phyloP scores from a whole-genome alignment of 495 filamentous ascomycete species.

The Aspergillus leporis region DNA sequence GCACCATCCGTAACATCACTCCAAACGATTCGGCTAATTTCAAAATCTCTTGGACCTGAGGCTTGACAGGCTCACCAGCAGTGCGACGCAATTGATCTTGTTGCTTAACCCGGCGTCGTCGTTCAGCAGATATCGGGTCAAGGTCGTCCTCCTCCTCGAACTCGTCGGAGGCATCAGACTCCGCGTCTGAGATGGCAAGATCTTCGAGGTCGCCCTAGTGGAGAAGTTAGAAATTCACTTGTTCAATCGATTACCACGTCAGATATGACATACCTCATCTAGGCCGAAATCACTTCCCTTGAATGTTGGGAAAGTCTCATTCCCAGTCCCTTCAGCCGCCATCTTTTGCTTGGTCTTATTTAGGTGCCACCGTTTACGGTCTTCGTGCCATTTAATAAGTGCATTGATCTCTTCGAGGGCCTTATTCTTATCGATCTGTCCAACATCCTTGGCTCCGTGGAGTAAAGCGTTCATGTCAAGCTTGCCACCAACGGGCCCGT shows the following conservation, averaged over 20 bases:
- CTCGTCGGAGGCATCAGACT: slow-evolving; percentile 63
- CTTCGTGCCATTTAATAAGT: slow-evolving; percentile 91
- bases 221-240: slow-evolving; percentile 16
- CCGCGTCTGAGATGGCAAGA: slow-evolving; percentile 73
- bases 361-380: slow-evolving; percentile 93
- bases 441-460: slow-evolving; percentile 68
- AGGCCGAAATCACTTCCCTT: slow-evolving; percentile 83
- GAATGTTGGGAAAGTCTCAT: slow-evolving; percentile 54
- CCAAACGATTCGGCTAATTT: slow-evolving; percentile 79
- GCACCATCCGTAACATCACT: slow-evolving; percentile 78
- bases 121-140: slow-evolving; percentile 85
- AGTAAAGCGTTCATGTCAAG: slow-evolving; percentile 94
- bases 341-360: slow-evolving; percentile 99
- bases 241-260: neutral
- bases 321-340: slow-evolving; percentile 73
- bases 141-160: slow-evolving; percentile 73
- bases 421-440: slow-evolving; percentile 64
- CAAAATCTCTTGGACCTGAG: slow-evolving; percentile 71
- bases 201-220: slow-evolving; percentile 71
- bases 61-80: slow-evolving; percentile 90
- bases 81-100: slow-evolving; percentile 77
- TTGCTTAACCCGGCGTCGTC: slow-evolving; percentile 68
- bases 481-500: slow-evolving; percentile 74
- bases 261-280: slow-evolving; percentile 58
- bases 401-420: slow-evolving; percentile 80